phyloP scores from a whole-genome alignment of 176 grass and related monocot species.

The Ampelocalamus luodianensis region DNA sequence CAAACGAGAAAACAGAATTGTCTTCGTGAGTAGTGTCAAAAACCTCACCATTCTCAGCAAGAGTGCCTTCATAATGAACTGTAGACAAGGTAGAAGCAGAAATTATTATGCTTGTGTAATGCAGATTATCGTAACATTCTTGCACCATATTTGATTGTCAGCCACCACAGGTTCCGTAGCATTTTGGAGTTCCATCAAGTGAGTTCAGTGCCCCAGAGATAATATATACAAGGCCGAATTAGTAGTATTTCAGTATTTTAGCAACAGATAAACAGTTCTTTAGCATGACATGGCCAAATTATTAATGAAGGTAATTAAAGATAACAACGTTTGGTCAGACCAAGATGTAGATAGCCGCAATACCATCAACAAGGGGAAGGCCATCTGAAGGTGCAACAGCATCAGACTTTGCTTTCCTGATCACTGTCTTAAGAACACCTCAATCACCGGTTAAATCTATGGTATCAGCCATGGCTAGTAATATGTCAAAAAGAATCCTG shows the following conservation, averaged over 20 bases:
- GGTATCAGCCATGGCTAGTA: slow-evolving; percentile 44
- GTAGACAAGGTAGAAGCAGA: slow-evolving; percentile 1
- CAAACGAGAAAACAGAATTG: slow-evolving; percentile 72
- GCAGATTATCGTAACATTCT: not conserved
- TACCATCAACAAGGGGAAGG: slow-evolving; percentile 72
- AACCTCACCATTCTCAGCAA: slow-evolving; percentile 63
- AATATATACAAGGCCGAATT: not conserved
- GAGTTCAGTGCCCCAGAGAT: too few species aligned
- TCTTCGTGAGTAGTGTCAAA: slow-evolving; percentile 79
- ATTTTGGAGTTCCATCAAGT: not conserved
- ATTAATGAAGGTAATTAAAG: not conserved
- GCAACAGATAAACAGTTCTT: not conserved
- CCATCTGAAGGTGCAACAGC: slow-evolving; percentile 64
- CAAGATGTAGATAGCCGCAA: slow-evolving; percentile 8
- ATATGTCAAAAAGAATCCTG: not conserved
- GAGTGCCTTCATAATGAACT: slow-evolving; percentile 80
- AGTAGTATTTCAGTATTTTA: not conserved
- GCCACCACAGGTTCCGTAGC: not conserved
- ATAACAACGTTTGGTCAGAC: not conserved
- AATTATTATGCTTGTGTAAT: not conserved
- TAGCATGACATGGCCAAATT: not conserved
- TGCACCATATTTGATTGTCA: not conserved
- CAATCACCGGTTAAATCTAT: slow-evolving; percentile 72
- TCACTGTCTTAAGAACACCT: slow-evolving; percentile 58
- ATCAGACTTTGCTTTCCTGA: slow-evolving; percentile 56